phyloP scores from a whole-genome alignment of 306 rosid genomes.

The Vigna trinervia region DNA sequence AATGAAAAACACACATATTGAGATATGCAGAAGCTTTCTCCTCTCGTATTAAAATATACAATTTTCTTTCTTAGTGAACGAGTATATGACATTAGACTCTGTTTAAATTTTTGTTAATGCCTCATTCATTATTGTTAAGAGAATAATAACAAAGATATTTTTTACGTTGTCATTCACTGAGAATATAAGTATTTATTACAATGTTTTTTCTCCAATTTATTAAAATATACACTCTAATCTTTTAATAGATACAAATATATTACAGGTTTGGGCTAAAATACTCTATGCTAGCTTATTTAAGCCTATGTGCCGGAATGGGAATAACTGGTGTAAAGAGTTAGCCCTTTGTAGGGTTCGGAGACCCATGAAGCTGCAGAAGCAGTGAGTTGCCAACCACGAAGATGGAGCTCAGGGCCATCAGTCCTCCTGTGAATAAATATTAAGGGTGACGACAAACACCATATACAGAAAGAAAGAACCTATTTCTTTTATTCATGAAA shows the following conservation, averaged over 20 bases:
- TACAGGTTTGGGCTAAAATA: background rate
- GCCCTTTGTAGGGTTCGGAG: slow-evolving; percentile 42
- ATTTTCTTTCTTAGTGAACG: background rate
- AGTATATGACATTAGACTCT: background rate
- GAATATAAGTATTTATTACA: too few species aligned
- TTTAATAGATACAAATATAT: background rate
- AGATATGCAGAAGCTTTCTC: background rate
- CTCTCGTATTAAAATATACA: background rate
- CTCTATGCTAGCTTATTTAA: background rate
- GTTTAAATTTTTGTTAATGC: background rate
- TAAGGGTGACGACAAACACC: slow-evolving; percentile 24
- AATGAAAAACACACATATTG: too few species aligned
- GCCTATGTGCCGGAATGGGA: background rate
- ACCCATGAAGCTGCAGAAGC: slow-evolving; percentile 81
- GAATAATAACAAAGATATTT: too few species aligned
- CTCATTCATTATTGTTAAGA: background rate
- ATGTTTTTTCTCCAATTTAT: too few species aligned
- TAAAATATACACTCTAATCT: background rate
- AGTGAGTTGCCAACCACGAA: slow-evolving; percentile 89
- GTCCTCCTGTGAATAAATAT: slow-evolving; percentile 74
- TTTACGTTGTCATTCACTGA: background rate
- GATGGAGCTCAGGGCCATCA: slow-evolving; percentile 97
- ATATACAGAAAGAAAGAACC: background rate
- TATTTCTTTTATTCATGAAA: background rate
- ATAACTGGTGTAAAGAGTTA: slow-evolving; percentile 7